Conservation (phyloP, 768 basidiomycete species). For the Suillus clintonianus region DNA sequence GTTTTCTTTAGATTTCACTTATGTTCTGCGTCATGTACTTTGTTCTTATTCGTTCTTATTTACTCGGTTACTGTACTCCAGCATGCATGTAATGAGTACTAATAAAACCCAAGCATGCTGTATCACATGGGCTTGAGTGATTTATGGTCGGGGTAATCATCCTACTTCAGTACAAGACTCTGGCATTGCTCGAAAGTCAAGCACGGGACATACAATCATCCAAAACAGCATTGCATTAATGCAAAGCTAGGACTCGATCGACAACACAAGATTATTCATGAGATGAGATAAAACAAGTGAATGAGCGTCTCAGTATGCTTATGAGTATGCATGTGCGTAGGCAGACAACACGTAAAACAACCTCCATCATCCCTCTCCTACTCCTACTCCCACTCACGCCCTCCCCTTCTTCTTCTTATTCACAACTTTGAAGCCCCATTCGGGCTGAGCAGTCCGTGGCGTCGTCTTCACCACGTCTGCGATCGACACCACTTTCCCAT, state of each 20-base stretch:
- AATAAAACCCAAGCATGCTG: neutral
- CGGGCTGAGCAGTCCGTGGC: conserved; percentile 72
- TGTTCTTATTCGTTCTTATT: neutral
- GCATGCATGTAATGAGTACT: neutral
- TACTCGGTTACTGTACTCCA: neutral
- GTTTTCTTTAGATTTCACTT: neutral
- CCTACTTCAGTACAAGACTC: neutral
- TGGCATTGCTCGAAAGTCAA: neutral
- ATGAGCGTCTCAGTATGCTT: neutral
- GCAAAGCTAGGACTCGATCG: neutral
- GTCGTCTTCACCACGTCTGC: conserved; percentile 90
- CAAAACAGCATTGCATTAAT: too few relatives aligned
- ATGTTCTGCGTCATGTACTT: neutral
- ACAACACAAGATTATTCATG: neutral
- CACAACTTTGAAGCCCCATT: conserved; percentile 93
- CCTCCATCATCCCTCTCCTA: neutral
- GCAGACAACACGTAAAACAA: neutral
- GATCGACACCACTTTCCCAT: conserved; percentile 58
- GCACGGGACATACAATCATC: too few relatives aligned
- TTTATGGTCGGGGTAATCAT: neutral
- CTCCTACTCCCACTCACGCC: conserved; percentile 34
- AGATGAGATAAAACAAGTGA: neutral
- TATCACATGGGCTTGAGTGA: neutral
- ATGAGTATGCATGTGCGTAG: neutral
- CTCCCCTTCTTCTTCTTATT: conserved; percentile 93